Conservation (phyloP, 1,284 basidiomycete species). For the Ceratorhiza oryzae-sativae region DNA sequence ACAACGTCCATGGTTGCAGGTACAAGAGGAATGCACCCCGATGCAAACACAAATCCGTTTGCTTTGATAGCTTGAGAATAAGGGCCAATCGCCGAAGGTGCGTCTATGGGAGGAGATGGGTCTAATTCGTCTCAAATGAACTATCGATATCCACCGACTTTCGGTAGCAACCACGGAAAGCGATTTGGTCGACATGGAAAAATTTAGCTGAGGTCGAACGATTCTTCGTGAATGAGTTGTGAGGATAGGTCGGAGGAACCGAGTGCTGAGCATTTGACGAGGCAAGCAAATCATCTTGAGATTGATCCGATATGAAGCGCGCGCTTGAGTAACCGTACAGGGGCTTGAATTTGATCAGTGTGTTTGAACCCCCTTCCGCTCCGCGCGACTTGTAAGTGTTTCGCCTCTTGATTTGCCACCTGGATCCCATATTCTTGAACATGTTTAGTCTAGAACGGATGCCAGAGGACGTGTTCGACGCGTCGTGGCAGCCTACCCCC, state of each 20-base stretch:
- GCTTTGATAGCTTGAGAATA: conserved; percentile 90
- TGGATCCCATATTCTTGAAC: too few relatives aligned
- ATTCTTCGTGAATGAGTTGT: neutral
- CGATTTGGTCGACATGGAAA: conserved; percentile 15
- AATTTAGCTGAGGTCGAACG: neutral
- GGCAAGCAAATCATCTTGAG: neutral
- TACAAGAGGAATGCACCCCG: conserved; percentile 88
- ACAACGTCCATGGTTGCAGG: conserved; percentile 79
- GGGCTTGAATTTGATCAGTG: conserved; percentile 17
- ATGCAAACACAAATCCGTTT: conserved; percentile 87
- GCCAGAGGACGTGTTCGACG: conserved; percentile 36
- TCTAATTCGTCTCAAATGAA: neutral
- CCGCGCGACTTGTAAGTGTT: conserved; percentile 21
- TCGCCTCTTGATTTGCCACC: neutral
- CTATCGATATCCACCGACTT: neutral
- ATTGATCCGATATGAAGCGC: conserved; percentile 36
- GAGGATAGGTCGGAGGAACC: neutral
- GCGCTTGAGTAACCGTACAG: conserved; percentile 3
- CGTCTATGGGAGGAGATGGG: conserved; percentile 59
- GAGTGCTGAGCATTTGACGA: conserved; percentile 27
- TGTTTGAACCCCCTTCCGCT: conserved; percentile 3
- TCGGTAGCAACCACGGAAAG: conserved; percentile 21
- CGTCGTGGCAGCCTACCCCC: conserved; percentile 63
- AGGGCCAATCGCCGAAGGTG: conserved; percentile 87
- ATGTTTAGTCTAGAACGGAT: too few relatives aligned